These are phyloP conservation scores for Cadophora malorum DNA, from an alignment of 2,329 filamentous ascomycete species.

Conservation along the genomic window DNA sequence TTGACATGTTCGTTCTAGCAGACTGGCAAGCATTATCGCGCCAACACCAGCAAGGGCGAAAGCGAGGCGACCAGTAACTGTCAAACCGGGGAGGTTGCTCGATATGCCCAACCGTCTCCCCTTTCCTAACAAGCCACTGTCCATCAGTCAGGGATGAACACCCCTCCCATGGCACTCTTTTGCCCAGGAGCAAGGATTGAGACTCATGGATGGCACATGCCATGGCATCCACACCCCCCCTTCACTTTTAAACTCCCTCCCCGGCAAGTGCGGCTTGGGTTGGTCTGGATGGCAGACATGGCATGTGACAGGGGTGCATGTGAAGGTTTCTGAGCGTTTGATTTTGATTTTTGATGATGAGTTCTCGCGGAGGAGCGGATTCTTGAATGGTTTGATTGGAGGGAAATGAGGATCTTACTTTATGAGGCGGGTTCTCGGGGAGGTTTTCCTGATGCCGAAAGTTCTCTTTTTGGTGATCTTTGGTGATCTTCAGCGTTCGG, in stretches of 20 bases:
- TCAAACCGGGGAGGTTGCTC: slow-evolving; percentile 33
- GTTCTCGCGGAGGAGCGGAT: not conserved
- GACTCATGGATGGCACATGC: slow-evolving; percentile 32
- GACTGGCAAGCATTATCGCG: slow-evolving; percentile 30
- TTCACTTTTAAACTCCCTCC: slow-evolving; percentile 14
- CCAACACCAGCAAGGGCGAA: slow-evolving; percentile 8
- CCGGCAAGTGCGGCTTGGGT: not conserved
- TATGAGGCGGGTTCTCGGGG: not conserved
- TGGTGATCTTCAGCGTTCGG: not conserved
- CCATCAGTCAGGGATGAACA: slow-evolving; percentile 2
- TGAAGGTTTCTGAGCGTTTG: slow-evolving; percentile 7
- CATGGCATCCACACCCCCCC: slow-evolving; percentile 28
- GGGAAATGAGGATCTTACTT: not conserved
- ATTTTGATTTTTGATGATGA: not conserved
- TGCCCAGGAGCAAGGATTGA: slow-evolving; percentile 1
- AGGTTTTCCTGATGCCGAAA: slow-evolving; percentile 3
- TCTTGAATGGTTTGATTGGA: not conserved
- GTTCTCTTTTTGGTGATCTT: not conserved
- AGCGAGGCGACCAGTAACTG: slow-evolving; percentile 26
- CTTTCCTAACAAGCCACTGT: not conserved
- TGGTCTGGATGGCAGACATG: not conserved
- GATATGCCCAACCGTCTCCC: not conserved
- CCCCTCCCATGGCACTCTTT: not conserved
- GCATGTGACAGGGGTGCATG: slow-evolving; percentile 5
- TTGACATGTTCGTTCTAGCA: slow-evolving; percentile 30